Evolutionary conservation across 139 green algal genomes (phyloP), one percentile per base, ranked within the genome.

Genomic region (Coccomyxa sp.): DNA sequence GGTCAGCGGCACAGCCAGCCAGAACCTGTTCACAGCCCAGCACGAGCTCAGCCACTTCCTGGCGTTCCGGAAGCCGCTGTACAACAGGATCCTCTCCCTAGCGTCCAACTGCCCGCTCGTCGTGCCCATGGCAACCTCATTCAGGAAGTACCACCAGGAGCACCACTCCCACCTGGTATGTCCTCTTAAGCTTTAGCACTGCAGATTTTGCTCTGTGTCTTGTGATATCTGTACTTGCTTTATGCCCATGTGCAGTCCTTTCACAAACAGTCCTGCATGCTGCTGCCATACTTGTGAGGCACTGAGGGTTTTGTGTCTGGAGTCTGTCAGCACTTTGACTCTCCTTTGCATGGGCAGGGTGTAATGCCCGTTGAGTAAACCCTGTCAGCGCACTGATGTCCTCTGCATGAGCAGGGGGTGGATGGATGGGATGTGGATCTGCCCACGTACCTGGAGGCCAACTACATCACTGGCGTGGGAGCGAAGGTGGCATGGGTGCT

Each of bases 121-220:
- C 18, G 81, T 95, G 7, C 91, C 91, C 0, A 86, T 91, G 41
- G 83, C 86, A 9, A 85, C 86, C 39, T 85, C 85, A 44, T 95
- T 95, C 73, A 69, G 87, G n/a, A 87, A 90, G 70, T 95, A 95
- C 78, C 91, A 95, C 80, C 82, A 92, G 81, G 88, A 93, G 78
- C 91, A 95, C 82, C 91, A 95, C 84, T 81, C 82, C 10, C 86
- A 88, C 84, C 55, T 92, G 81, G 85, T 87, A 73, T 64, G 79
- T 7, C 33, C n/a, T 73, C 39, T 39, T n/a, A n/a, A n/a, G n/a
- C n/a, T n/a, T n/a, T n/a, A n/a, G n/a, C n/a, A n/a, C n/a, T n/a
- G n/a, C n/a, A n/a, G n/a, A n/a, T n/a, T n/a, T n/a, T n/a, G n/a
- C n/a, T n/a, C n/a, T n/a, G n/a, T n/a, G n/a, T n/a, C n/a, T n/a